A percentile compares a stretch with the other conserved stretches of the same genome.
phyloP scores from a whole-genome alignment of 176 grass and related monocot species.

The Zoysia pacifica region DNA sequence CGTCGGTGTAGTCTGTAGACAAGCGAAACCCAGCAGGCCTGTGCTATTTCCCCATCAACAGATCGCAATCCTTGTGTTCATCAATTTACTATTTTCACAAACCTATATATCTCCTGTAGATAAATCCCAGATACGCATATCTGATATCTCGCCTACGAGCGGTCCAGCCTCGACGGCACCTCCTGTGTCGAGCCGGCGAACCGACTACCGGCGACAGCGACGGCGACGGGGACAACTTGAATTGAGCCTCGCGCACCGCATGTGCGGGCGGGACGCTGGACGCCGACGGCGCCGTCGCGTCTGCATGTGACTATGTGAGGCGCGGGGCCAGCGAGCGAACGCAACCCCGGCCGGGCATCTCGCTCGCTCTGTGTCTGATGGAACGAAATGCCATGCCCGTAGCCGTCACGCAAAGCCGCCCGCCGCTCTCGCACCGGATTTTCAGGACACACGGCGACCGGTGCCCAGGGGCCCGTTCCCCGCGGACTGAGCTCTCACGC shows the following conservation, averaged over 20 bases:
- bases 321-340: neutral
- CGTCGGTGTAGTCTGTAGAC: no score
- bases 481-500: neutral
- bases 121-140: slow-evolving; percentile 12
- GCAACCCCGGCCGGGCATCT: neutral
- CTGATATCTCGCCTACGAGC: neutral
- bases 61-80: neutral
- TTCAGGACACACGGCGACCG: neutral
- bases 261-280: slow-evolving; percentile 25
- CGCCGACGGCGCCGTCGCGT: slow-evolving; percentile 19
- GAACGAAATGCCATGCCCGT: neutral
- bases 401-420: slow-evolving; percentile 13
- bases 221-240: slow-evolving; percentile 4
- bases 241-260: neutral
- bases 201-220: neutral
- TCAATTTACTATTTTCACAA: neutral
- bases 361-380: neutral
- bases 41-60: no score
- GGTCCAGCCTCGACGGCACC: slow-evolving; percentile 3
- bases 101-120: neutral
- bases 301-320: slow-evolving; percentile 9
- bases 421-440: slow-evolving; percentile 12
- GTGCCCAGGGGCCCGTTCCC: neutral
- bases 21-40: no score
- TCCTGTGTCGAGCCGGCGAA: neutral